These are phyloP conservation scores for Syncephalastrum monosporum DNA, from an alignment of 371 early-diverging fungal species.

Conservation along the genomic window DNA sequence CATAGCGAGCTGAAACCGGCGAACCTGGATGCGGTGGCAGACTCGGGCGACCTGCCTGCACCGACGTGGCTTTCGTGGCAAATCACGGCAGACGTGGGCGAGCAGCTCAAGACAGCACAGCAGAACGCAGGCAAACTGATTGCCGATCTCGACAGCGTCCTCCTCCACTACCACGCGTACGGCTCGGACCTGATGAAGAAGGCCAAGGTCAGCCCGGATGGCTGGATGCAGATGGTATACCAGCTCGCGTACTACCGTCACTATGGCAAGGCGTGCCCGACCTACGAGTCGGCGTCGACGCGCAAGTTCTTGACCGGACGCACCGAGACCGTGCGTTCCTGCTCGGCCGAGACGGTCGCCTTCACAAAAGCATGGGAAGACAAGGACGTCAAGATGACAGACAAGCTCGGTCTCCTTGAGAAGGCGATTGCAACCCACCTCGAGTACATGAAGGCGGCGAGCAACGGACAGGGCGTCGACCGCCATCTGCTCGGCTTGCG, in stretches of 20 bases:
- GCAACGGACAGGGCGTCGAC: conserved; percentile 77
- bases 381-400: conserved; percentile 44
- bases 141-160: conserved; percentile 65
- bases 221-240: conserved; percentile 85
- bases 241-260: conserved; percentile 83
- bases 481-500: conserved; percentile 86
- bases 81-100: conserved; percentile 9
- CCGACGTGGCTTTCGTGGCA: conserved; percentile 18
- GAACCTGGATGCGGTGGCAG: too few relatives aligned
- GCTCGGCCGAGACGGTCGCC: conserved; percentile 60
- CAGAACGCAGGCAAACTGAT: conserved; percentile 63
- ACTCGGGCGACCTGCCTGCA: not conserved
- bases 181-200: conserved; percentile 85
- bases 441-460: conserved; percentile 63
- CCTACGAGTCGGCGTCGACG: conserved; percentile 87
- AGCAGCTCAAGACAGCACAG: conserved; percentile 60
- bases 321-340: conserved; percentile 82
- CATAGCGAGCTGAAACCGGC: not conserved
- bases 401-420: conserved; percentile 58
- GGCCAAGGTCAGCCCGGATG: conserved; percentile 75
- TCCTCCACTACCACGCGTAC: conserved; percentile 70
- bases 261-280: conserved; percentile 65
- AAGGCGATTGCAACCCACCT: conserved; percentile 70
- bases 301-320: conserved; percentile 81
- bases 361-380: conserved; percentile 74